These are phyloP conservation scores for Scutellaria barbata DNA, from an alignment of 257 asterid species.

Conservation along the genomic window DNA sequence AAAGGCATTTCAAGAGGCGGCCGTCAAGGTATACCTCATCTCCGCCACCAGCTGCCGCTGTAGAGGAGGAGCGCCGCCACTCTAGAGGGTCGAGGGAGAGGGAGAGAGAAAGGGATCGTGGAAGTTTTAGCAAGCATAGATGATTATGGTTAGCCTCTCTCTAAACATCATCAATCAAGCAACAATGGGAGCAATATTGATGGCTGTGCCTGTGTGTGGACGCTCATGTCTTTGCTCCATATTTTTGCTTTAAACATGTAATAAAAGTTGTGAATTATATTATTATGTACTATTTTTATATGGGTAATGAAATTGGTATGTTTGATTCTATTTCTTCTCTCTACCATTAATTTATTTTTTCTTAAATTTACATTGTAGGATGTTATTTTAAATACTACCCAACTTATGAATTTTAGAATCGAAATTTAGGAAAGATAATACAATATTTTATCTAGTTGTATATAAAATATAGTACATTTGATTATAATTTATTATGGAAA, in stretches of 20 bases:
- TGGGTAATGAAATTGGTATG: slow-evolving; percentile 27
- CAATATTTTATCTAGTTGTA: too few species aligned
- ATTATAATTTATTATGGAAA: too few species aligned
- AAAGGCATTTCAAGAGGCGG: slow-evolving; percentile 93
- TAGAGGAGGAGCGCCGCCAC: slow-evolving; percentile 51
- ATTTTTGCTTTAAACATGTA: slow-evolving; percentile 28
- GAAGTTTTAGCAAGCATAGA: slow-evolving; percentile 51
- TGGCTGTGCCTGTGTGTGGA: slow-evolving; percentile 10
- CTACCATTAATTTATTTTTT: background rate
- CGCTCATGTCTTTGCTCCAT: slow-evolving; percentile 19
- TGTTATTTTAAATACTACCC: too few species aligned
- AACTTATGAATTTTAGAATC: too few species aligned
- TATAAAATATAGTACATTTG: too few species aligned
- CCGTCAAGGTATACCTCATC: slow-evolving; percentile 81
- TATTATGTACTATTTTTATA: background rate
- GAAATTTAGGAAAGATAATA: too few species aligned
- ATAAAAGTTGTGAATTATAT: slow-evolving; percentile 23
- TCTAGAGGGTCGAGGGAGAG: slow-evolving; percentile 58
- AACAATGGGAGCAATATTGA: background rate
- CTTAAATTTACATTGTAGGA: background rate
- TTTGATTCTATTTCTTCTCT: background rate
- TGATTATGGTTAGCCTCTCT: slow-evolving; percentile 16
- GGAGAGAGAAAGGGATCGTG: slow-evolving; percentile 49
- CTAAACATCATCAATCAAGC: too few species aligned
- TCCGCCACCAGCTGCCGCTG: slow-evolving; percentile 50